These are phyloP conservation scores for Tetrapisispora taiwanensis DNA, from an alignment of 805 yeast species.

Conservation along the genomic window DNA sequence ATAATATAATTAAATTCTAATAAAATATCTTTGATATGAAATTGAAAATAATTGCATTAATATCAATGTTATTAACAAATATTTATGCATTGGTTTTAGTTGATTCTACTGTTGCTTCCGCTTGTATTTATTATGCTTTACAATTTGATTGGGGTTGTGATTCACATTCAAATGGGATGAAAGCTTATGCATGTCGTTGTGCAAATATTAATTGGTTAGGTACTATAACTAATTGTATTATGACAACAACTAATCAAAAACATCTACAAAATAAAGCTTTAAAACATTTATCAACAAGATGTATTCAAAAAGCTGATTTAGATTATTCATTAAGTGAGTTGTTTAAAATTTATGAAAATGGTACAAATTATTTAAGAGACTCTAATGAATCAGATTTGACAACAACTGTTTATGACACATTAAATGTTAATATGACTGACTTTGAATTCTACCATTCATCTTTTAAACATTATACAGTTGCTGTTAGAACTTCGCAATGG, in stretches of 20 bases:
- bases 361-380: constrained; percentile 28
- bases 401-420: constrained; percentile 24
- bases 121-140: constrained; percentile 33
- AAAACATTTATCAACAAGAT: constrained; percentile 29
- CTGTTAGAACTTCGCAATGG: constrained; percentile 32
- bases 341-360: constrained; percentile 28
- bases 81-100: background rate
- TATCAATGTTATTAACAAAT: no score
- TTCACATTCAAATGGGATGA: constrained; percentile 27
- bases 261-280: constrained; percentile 32
- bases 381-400: constrained; percentile 20
- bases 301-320: constrained; percentile 21
- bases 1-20: no score
- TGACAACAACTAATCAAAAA: constrained; percentile 25
- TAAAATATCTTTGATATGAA: no score
- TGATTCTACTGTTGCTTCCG: constrained; percentile 25
- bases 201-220: constrained; percentile 36
- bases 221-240: constrained; percentile 35
- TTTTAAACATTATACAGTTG: constrained; percentile 31
- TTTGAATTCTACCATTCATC: constrained; percentile 28
- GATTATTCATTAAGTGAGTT: constrained; percentile 29
- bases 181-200: constrained; percentile 34
- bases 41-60: no score
- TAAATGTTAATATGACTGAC: constrained; percentile 26
- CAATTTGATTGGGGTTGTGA: constrained; percentile 37